phyloP scores from a whole-genome alignment of 2,329 filamentous ascomycete species.

The Talaromyces sp. region DNA sequence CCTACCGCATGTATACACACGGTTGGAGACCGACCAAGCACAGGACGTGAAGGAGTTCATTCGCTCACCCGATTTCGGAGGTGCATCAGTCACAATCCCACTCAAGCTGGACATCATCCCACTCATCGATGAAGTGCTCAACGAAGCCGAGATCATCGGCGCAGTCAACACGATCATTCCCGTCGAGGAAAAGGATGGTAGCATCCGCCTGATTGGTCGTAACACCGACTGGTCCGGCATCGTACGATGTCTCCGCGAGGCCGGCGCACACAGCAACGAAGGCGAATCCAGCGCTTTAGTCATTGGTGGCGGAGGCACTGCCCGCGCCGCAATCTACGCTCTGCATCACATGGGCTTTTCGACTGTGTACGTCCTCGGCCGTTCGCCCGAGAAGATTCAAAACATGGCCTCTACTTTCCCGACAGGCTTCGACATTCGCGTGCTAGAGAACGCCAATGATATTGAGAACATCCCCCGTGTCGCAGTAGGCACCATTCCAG shows the following conservation, averaged over 20 bases:
- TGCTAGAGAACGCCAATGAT: constrained; percentile 58
- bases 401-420: constrained; percentile 72
- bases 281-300: constrained; percentile 65
- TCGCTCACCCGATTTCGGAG: constrained; percentile 73
- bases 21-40: constrained; percentile 69
- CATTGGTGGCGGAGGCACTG: constrained; percentile 87
- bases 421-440: constrained; percentile 64
- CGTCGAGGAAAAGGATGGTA: constrained; percentile 45
- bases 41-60: constrained; percentile 65
- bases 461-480: constrained; percentile 62
- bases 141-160: constrained; percentile 77
- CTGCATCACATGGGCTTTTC: constrained; percentile 78
- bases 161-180: constrained; percentile 93
- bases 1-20: constrained; percentile 77
- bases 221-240: constrained; percentile 98
- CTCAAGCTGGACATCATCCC: constrained; percentile 86
- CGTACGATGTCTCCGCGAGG: constrained; percentile 70
- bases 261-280: constrained; percentile 56
- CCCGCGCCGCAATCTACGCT: constrained; percentile 85
- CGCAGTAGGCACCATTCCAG: constrained; percentile 87
- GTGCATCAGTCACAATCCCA: constrained; percentile 92
- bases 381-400: constrained; percentile 67
- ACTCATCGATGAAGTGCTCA: constrained; percentile 74
- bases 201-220: constrained; percentile 67
- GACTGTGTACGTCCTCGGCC: constrained; percentile 83